Percentiles rank a stretch among this genome's conserved stretches.
phyloP scores from a whole-genome alignment of 805 yeast species.

The Candida manassasensis region DNA sequence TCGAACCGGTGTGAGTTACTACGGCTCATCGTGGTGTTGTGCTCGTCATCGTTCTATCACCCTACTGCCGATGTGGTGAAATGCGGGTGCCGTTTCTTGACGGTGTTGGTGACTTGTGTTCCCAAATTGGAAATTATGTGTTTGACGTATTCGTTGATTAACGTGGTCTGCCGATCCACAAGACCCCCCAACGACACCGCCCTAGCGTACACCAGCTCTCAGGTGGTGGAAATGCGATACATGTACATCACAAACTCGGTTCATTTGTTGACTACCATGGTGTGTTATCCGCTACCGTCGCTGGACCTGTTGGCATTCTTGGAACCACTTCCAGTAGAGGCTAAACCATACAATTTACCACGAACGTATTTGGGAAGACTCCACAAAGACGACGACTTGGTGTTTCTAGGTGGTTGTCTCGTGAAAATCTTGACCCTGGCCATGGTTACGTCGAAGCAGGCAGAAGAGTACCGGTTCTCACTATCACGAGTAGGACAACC shows the following conservation, averaged over 20 bases:
- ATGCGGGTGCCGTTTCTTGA: constrained; percentile 58
- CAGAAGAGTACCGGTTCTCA: constrained; percentile 11
- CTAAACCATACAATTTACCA: constrained; percentile 43
- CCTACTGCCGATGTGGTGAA: constrained; percentile 37
- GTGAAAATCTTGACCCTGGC: constrained; percentile 46
- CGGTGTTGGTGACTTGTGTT: constrained; percentile 46
- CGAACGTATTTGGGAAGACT: constrained; percentile 50
- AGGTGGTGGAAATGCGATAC: constrained; percentile 39
- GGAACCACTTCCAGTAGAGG: constrained; percentile 20
- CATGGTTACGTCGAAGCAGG: constrained; percentile 19
- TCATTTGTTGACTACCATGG: constrained; percentile 57
- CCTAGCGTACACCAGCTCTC: constrained; percentile 24
- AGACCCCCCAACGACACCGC: constrained; percentile 36
- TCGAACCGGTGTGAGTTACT: constrained; percentile 65
- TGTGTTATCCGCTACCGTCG: constrained; percentile 59
- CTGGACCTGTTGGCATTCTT: constrained; percentile 35
- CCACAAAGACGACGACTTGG: constrained; percentile 51
- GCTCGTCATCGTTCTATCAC: constrained; percentile 58
- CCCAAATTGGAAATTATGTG: constrained; percentile 47
- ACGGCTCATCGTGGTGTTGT: constrained; percentile 53
- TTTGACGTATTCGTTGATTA: constrained; percentile 66
- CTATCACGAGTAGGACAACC: constrained; percentile 12
- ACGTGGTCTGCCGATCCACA: constrained; percentile 53
- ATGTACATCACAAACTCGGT: constrained; percentile 50
- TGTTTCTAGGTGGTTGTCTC: constrained; percentile 44